Percentiles rank a stretch among this genome's conserved stretches.
These are phyloP conservation scores for Glycine latifolia DNA, from an alignment of 306 rosid genomes.

Conservation along the genomic window DNA sequence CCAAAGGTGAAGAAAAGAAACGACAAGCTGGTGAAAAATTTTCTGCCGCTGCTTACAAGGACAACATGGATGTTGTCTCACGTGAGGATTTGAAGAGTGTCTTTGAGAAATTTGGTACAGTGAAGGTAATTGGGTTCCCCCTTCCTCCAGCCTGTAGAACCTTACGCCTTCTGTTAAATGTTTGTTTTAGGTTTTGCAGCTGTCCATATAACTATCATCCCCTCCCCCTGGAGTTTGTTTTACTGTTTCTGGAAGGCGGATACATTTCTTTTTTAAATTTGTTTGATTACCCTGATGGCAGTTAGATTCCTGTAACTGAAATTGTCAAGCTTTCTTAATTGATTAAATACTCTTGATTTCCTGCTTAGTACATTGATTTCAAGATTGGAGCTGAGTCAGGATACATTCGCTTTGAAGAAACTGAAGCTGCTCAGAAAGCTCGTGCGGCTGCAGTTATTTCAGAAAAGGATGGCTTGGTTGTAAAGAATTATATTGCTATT, in stretches of 20 bases:
- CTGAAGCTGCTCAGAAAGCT: constrained; percentile 88
- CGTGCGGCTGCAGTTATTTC: constrained; percentile 88
- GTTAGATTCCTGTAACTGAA: background rate
- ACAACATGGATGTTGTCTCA: constrained; percentile 76
- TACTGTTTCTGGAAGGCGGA: background rate
- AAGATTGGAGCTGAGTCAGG: constrained; percentile 88
- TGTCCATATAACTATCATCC: constrained; percentile 2
- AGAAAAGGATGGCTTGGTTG: constrained; percentile 74
- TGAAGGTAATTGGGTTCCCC: constrained; percentile 62
- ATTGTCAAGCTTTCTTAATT: constrained; percentile 5
- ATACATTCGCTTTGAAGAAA: constrained; percentile 76
- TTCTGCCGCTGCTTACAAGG: constrained; percentile 58
- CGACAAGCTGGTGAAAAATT: constrained; percentile 54
- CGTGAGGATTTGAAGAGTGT: constrained; percentile 86
- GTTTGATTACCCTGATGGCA: background rate
- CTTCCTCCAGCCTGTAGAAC: background rate
- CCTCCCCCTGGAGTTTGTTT: background rate
- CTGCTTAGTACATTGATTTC: constrained; percentile 77
- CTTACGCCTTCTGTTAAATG: background rate
- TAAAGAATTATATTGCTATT: constrained; percentile 73
- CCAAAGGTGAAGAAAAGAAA: constrained; percentile 56
- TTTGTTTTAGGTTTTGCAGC: background rate
- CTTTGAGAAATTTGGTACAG: constrained; percentile 77
- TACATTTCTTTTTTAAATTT: background rate
- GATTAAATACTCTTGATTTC: constrained; percentile 11